Conservation (phyloP, 345 rosid genomes). For the Eucalyptus curtisii region DNA sequence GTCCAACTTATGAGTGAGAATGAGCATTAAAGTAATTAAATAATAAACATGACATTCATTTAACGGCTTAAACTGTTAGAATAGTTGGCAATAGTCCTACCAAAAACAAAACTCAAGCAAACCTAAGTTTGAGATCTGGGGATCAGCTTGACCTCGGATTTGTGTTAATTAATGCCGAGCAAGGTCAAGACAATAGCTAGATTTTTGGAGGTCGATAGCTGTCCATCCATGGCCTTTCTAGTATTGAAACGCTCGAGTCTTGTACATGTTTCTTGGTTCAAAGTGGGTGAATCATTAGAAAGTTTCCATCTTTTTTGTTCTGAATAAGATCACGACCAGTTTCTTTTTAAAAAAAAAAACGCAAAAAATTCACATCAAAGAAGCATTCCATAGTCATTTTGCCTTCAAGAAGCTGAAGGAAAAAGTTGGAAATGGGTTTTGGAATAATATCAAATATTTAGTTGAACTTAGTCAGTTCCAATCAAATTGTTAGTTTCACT, state of each 20-base stretch:
- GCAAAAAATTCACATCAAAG: neutral
- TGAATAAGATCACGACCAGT: neutral
- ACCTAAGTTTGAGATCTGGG: neutral
- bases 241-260: neutral
- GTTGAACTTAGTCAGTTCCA: neutral
- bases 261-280: neutral
- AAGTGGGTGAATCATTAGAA: neutral
- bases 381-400: neutral
- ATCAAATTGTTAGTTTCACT: fast-evolving
- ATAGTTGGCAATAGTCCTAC: fast-evolving
- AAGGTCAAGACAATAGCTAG: fast-evolving
- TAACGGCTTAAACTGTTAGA: no score
- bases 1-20: no score
- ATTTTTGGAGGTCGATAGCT: neutral
- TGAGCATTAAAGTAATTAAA: no score
- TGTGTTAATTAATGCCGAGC: neutral
- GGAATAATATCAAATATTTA: fast-evolving
- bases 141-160: neutral
- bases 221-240: neutral
- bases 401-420: no score
- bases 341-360: neutral
- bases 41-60: no score
- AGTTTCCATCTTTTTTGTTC: neutral
- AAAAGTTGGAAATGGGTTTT: neutral
- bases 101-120: neutral